phyloP scores from a whole-genome alignment of 331 rosid species.

The Prunus yedoensis region DNA sequence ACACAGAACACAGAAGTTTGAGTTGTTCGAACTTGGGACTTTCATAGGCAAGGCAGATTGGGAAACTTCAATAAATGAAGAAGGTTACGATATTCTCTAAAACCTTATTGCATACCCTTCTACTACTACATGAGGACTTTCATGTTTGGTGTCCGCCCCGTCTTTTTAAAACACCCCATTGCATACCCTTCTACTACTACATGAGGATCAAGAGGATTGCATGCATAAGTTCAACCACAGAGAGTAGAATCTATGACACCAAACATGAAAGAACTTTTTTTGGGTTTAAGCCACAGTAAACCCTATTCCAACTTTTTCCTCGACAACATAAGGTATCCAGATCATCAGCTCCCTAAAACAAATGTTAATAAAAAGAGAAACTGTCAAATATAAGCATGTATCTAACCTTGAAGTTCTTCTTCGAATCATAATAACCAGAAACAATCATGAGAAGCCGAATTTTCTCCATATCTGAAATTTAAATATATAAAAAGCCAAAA shows the following conservation, averaged over 20 bases:
- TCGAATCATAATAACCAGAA: conserved; percentile 64
- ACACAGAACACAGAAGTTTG: neutral
- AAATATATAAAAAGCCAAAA: neutral
- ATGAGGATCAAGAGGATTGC: neutral
- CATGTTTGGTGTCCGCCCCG: too few relatives aligned
- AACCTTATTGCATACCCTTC: neutral
- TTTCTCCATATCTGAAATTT: conserved; percentile 59
- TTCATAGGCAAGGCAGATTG: too few relatives aligned
- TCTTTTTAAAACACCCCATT: neutral
- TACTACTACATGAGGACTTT: too few relatives aligned
- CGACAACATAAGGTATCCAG: neutral
- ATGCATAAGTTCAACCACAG: neutral
- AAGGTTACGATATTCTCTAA: neutral
- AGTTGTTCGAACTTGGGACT: neutral
- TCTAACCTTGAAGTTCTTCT: conserved; percentile 77
- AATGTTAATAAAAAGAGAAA: neutral
- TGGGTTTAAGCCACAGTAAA: neutral
- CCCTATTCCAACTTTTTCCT: neutral
- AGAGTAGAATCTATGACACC: neutral
- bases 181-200: neutral
- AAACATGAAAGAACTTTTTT: neutral
- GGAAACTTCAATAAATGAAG: too few relatives aligned
- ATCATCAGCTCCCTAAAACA: neutral
- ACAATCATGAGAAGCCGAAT: conserved; percentile 63
- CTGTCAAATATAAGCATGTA: neutral